Percentiles rank a stretch among this genome's conserved stretches.
phyloP scores from a whole-genome alignment of 2,329 filamentous ascomycete genomes.

The Biscogniauxia sp. region DNA sequence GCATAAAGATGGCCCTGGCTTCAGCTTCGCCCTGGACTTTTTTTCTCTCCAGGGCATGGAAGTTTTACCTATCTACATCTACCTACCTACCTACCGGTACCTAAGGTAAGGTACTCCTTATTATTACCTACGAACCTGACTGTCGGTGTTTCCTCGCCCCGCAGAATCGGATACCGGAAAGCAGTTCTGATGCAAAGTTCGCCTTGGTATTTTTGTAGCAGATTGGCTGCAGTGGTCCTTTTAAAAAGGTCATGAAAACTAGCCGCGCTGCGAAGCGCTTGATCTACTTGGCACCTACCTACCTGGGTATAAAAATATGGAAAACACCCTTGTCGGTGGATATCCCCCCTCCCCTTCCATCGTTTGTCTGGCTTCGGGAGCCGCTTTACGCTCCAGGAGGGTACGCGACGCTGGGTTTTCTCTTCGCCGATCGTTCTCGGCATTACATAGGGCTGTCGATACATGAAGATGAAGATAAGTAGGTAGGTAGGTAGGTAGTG shows the following conservation, averaged over 20 bases:
- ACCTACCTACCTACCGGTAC: too few relatives aligned
- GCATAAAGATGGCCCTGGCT: too few relatives aligned
- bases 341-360: background rate
- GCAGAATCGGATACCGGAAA: background rate
- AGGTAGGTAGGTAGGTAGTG: too few relatives aligned
- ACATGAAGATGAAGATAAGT: too few relatives aligned
- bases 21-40: too few relatives aligned
- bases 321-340: background rate
- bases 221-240: background rate
- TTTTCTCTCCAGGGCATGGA: too few relatives aligned
- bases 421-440: too few relatives aligned
- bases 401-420: background rate
- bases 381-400: background rate
- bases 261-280: background rate
- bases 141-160: background rate
- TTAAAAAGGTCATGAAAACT: background rate
- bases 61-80: too few relatives aligned
- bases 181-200: background rate
- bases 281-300: too few relatives aligned
- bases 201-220: background rate
- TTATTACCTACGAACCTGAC: background rate
- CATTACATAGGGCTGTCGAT: too few relatives aligned
- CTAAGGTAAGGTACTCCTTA: background rate
- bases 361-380: background rate
- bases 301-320: background rate